A percentile compares a stretch with the other conserved stretches of the same genome.
These are phyloP conservation scores for Desmodesmus armatus DNA, from an alignment of 139 green algal species.

Conservation along the genomic window DNA sequence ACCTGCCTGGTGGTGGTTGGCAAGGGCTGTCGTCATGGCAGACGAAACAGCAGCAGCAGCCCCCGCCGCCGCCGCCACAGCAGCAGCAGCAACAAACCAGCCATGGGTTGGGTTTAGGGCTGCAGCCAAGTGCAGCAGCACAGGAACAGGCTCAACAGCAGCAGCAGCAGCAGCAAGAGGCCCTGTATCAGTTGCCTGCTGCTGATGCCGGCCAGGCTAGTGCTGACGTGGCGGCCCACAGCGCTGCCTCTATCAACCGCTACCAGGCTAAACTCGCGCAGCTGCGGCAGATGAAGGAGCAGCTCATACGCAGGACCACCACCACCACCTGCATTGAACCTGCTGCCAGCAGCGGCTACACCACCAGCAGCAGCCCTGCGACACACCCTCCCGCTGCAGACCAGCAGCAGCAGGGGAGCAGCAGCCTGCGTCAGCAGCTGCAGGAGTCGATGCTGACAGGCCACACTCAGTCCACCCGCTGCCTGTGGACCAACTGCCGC, in stretches of 20 bases:
- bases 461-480: neutral
- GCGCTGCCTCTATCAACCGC: neutral
- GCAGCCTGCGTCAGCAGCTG: neutral
- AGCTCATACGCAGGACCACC: neutral
- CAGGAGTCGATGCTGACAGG: neutral
- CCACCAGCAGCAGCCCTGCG: conserved; percentile 9
- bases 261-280: conserved; percentile 11
- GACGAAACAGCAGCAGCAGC: too few species aligned
- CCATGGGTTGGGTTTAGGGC: too few species aligned
- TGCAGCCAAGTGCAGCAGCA: neutral
- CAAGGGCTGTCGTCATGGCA: too few species aligned
- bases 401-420: conserved; percentile 1
- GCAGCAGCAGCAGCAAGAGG: neutral
- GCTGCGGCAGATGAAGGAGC: conserved; percentile 35
- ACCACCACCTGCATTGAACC: neutral
- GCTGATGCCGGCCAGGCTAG: neutral
- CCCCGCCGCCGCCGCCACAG: too few species aligned
- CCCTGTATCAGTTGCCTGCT: neutral
- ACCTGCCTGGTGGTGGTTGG: too few species aligned
- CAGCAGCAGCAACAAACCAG: neutral
- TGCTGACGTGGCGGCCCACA: neutral
- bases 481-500: too few species aligned
- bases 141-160: neutral
- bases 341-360: neutral
- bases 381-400: neutral